phyloP scores from a whole-genome alignment of 495 filamentous ascomycete genomes.

The Penicillium odoratum region DNA sequence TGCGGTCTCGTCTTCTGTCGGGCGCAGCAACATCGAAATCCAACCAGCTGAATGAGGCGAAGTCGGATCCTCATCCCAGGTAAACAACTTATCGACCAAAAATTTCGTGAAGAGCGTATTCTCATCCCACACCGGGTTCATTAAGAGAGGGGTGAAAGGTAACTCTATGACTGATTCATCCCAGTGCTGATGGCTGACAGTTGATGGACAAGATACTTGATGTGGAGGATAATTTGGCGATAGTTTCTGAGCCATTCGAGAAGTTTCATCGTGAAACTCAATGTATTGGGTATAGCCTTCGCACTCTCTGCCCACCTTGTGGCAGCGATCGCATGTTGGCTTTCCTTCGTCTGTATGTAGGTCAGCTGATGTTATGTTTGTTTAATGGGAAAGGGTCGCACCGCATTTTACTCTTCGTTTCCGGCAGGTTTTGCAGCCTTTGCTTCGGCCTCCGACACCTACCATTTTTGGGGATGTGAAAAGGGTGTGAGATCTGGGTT shows the following conservation, averaged over 20 bases:
- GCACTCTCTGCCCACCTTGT: slow-evolving; percentile 20
- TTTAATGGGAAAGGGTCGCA: not conserved
- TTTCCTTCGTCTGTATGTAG: slow-evolving; percentile 22
- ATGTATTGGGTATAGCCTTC: slow-evolving; percentile 21
- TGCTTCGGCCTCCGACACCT: slow-evolving; percentile 18
- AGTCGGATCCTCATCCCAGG: slow-evolving; percentile 13
- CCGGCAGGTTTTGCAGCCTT: slow-evolving; percentile 29
- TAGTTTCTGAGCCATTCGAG: not conserved
- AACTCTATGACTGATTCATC: slow-evolving; percentile 1
- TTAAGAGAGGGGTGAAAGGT: slow-evolving; percentile 4
- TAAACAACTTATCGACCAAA: slow-evolving; percentile 16
- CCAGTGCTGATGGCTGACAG: not conserved
- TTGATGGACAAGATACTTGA: not conserved
- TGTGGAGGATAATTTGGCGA: not conserved
- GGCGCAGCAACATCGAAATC: slow-evolving; percentile 8
- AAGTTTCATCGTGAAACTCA: slow-evolving; percentile 17
- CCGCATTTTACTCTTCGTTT: slow-evolving; percentile 29
- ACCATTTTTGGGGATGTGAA: slow-evolving; percentile 12
- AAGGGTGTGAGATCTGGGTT: not conserved
- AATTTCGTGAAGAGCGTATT: slow-evolving; percentile 14
- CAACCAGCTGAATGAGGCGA: slow-evolving; percentile 14
- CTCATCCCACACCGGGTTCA: slow-evolving; percentile 16
- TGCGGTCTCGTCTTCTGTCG: not conserved
- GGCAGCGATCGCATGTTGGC: slow-evolving; percentile 24
- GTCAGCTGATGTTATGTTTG: not conserved